Evolutionary conservation across 169 alveolate genomes (phyloP), one percentile per base, ranked within the genome.

Genomic region (Cryptosporidium sp.): DNA sequence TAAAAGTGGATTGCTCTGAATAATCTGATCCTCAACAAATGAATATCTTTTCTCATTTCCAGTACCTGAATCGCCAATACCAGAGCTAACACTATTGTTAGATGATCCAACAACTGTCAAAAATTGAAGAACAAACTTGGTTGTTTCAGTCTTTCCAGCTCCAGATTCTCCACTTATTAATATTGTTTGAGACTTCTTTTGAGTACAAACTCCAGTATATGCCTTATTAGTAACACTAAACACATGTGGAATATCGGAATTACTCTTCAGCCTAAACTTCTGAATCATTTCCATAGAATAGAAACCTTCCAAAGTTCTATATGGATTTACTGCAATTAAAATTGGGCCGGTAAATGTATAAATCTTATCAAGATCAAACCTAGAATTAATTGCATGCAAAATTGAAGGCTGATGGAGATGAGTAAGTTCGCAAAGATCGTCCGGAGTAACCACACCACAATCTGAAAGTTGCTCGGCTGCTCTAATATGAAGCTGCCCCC

Each of bases 141-240:
- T 97, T 62, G 99, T 96, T 93, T 98, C 99, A 12, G 99, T 98
- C 94, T 98, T 98, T 5, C 99, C 99, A 16, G 99, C 99, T 4
- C 99, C 99, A 51, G 98, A 95, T 92, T 98, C 99, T 0, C 99
- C 99, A 16, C 99, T 95, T 72, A 98, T 98, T 48, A 98, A 96
- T 23, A 98, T 96, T 37, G 99, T 95, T 85, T 98, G 97, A 67
- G 95, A 92, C 86, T 95, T 96, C 80, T 94, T 96, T 84, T 95
- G 93, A 91, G 94, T 95, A 35, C 95, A 94, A 85, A 97, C 91
- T 35, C 97, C 96, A 65, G 94, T 87, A 92, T 96, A 97, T 18
- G 99, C 98, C 69, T 96, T 95, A 67, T 97, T 97, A 1, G 99
- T 98, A 33, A 97, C 94, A 85, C 96, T 94, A 92, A 94, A 98